Percentiles rank a stretch among this genome's conserved stretches.
phyloP scores from a whole-genome alignment of 2,329 filamentous ascomycete genomes.

The Colletotrichum brevisporum region DNA sequence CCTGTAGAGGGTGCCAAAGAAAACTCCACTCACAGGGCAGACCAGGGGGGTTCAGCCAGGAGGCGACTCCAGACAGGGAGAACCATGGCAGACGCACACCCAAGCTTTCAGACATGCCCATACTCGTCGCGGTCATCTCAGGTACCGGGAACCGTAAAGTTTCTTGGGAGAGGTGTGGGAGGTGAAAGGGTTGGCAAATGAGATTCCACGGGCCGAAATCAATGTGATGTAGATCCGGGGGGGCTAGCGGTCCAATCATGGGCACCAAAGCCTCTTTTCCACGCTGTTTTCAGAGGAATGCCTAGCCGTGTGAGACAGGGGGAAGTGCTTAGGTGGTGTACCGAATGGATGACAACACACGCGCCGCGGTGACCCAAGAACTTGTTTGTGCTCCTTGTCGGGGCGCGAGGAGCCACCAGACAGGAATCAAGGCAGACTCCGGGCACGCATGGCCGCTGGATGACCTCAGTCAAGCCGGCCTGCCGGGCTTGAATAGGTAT shows the following conservation, averaged over 20 bases:
- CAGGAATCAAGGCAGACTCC: conserved; percentile 1
- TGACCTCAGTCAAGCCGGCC: conserved; percentile 20
- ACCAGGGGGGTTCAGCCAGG: conserved; percentile 8
- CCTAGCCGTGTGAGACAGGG: conserved; percentile 1
- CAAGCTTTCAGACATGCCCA: conserved; percentile 20
- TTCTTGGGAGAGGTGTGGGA: background rate
- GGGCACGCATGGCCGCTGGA: background rate
- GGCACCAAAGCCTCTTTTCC: background rate
- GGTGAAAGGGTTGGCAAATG: background rate
- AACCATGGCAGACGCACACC: conserved; percentile 20
- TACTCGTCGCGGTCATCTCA: background rate
- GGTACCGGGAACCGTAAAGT: background rate
- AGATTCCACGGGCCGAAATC: background rate
- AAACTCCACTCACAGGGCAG: conserved; percentile 12
- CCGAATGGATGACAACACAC: too few relatives aligned
- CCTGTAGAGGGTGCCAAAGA: background rate
- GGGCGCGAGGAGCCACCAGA: background rate
- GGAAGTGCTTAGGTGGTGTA: background rate
- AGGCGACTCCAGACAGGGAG: background rate
- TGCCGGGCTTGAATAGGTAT: background rate
- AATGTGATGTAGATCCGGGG: conserved; percentile 10
- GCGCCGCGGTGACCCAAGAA: background rate
- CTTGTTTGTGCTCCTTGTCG: background rate
- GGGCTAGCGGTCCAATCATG: background rate
- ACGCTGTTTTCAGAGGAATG: background rate